Percentiles rank a stretch among this genome's conserved stretches.
These are phyloP conservation scores for Cryptococcus wingfieldii DNA, from an alignment of 1,284 basidiomycete species.

Conservation along the genomic window DNA sequence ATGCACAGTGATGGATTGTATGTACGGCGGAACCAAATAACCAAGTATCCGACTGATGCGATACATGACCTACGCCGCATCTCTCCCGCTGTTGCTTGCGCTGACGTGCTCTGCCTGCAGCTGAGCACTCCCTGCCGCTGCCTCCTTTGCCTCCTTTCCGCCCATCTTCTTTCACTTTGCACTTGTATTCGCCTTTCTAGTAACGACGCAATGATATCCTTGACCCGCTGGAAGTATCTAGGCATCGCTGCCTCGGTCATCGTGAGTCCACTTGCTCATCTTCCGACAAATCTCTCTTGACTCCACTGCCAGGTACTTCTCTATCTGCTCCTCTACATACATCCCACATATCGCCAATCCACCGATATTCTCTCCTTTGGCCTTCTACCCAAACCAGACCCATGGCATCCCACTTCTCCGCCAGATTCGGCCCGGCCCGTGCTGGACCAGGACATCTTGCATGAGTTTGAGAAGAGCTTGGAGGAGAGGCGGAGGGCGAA, in stretches of 20 bases:
- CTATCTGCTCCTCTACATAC: constrained; percentile 42
- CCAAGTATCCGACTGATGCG: no score
- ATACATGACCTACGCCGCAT: no score
- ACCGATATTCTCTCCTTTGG: constrained; percentile 23
- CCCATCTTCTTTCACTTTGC: no score
- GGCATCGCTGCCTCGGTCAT: constrained; percentile 35
- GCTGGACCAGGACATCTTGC: constrained; percentile 22
- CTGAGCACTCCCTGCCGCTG: no score
- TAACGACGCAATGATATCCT: constrained; percentile 21
- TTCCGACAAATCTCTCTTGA: neutral
- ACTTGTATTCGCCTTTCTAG: no score
- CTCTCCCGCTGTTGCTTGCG: no score
- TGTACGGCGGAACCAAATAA: no score
- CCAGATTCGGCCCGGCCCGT: constrained; percentile 26
- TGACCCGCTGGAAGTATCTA: constrained; percentile 43
- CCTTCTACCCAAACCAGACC: constrained; percentile 10
- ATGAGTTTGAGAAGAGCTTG: constrained; percentile 21
- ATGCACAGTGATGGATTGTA: no score
- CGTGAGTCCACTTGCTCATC: constrained; percentile 20
- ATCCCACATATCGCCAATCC: constrained; percentile 42
- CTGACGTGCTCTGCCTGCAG: no score
- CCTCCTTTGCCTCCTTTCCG: no score
- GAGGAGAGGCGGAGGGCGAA: constrained; percentile 60
- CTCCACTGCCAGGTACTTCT: constrained; percentile 25
- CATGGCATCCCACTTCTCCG: constrained; percentile 5